Conservation (phyloP, 345 rosid species). For the Alliaria petiolata region DNA sequence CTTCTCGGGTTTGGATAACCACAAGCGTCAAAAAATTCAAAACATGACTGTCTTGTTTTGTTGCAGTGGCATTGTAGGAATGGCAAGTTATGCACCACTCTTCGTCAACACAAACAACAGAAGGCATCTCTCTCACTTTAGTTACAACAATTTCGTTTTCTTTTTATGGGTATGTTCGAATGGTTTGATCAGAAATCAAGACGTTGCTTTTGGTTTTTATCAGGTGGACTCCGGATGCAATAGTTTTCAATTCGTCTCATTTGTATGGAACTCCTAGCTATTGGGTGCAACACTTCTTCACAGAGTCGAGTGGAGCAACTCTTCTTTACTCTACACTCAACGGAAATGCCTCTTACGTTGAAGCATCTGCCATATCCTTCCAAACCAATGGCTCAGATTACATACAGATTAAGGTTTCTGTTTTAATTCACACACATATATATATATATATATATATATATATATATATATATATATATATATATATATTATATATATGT, state of each 20-base stretch:
- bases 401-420: constrained; percentile 75
- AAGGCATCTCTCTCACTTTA: constrained; percentile 37
- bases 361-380: constrained; percentile 72
- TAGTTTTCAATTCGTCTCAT: constrained; percentile 68
- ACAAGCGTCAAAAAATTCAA: not conserved
- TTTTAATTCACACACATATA: no score
- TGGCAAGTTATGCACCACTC: constrained; percentile 97
- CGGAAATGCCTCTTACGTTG: constrained; percentile 42
- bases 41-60: not conserved
- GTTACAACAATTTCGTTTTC: not conserved
- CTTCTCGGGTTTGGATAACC: not conserved
- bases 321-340: constrained; percentile 50
- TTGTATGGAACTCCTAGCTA: constrained; percentile 96
- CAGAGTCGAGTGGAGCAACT: constrained; percentile 78
- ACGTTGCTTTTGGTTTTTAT: constrained; percentile 16
- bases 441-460: no score
- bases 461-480: no score
- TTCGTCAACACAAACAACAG: constrained; percentile 69
- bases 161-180: not conserved
- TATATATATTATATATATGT: no score
- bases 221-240: constrained; percentile 93
- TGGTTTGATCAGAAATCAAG: not conserved
- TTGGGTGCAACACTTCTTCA: constrained; percentile 75
- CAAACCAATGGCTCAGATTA: constrained; percentile 35
- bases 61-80: constrained; percentile 76